phyloP scores from a whole-genome alignment of 208 protist genomes.

The Trypanosoma cruzi region DNA sequence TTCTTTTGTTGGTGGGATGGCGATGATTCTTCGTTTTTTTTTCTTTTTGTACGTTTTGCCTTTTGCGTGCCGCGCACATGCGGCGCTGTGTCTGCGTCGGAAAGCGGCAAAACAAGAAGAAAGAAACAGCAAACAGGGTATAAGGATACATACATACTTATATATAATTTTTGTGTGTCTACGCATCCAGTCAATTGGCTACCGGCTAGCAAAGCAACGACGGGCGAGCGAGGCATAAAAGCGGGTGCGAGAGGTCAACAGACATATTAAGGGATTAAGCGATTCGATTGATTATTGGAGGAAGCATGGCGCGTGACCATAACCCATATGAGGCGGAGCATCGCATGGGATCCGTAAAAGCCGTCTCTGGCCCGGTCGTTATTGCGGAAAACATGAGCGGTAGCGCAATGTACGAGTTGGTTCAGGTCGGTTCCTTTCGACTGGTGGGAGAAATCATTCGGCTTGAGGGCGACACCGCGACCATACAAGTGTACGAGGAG shows the following conservation, averaged over 20 bases:
- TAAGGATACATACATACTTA: neutral
- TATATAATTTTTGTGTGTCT: neutral
- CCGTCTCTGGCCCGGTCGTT: constrained; percentile 98
- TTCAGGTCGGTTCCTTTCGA: constrained; percentile 98
- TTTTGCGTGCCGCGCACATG: neutral
- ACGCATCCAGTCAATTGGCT: neutral
- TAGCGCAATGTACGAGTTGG: constrained; percentile 99
- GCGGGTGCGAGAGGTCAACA: neutral
- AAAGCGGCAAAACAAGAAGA: neutral
- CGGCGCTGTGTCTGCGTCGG: neutral
- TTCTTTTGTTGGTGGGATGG: no score
- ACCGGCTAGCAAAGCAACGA: neutral
- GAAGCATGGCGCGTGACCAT: constrained; percentile 53
- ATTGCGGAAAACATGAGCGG: constrained; percentile 99
- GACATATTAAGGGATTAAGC: neutral
- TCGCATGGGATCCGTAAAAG: constrained; percentile 86
- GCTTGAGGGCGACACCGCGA: constrained; percentile 98
- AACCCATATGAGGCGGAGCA: constrained; percentile 82
- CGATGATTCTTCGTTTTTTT: no score
- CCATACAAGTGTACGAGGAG: constrained; percentile 99
- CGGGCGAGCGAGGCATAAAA: neutral
- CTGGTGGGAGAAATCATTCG: constrained; percentile 99
- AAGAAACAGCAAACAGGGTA: neutral
- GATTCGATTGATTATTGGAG: neutral
- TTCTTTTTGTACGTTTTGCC: neutral